Conservation (phyloP, 2,329 filamentous ascomycete genomes). For the Cercospora zeae-maydis region DNA sequence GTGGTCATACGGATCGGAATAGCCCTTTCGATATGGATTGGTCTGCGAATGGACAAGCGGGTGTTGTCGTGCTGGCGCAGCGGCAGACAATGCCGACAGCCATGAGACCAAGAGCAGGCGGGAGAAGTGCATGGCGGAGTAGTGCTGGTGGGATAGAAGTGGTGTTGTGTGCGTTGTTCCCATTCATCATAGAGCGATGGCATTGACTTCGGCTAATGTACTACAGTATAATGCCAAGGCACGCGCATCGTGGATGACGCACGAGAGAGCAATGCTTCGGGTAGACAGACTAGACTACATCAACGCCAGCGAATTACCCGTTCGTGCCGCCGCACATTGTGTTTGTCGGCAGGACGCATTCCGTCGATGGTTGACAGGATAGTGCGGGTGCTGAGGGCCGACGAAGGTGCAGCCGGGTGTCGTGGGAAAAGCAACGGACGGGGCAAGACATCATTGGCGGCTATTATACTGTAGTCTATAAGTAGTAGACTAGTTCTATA, state of each 20-base stretch:
- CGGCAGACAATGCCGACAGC: constrained; percentile 21
- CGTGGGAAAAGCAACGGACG: neutral
- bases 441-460: neutral
- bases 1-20: constrained; percentile 60
- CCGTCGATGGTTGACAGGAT: neutral
- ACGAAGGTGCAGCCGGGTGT: neutral
- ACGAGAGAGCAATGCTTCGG: neutral
- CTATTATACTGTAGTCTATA: too few species aligned
- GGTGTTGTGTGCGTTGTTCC: neutral
- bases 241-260: neutral
- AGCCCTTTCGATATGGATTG: constrained; percentile 57
- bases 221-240: too few species aligned
- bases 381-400: constrained; percentile 5
- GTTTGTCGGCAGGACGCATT: neutral
- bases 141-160: neutral
- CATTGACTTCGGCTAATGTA: constrained; percentile 7
- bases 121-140: constrained; percentile 1
- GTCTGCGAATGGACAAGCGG: constrained; percentile 32
- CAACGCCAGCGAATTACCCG: neutral
- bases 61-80: constrained; percentile 37
- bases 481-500: too few species aligned
- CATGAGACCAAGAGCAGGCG: constrained; percentile 1
- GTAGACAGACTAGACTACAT: too few species aligned
- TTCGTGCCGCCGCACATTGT: neutral
- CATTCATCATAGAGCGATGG: neutral